Base-by-base conservation (phyloP, 106 monocot species). In the Dendrobium catenatum region DNA sequence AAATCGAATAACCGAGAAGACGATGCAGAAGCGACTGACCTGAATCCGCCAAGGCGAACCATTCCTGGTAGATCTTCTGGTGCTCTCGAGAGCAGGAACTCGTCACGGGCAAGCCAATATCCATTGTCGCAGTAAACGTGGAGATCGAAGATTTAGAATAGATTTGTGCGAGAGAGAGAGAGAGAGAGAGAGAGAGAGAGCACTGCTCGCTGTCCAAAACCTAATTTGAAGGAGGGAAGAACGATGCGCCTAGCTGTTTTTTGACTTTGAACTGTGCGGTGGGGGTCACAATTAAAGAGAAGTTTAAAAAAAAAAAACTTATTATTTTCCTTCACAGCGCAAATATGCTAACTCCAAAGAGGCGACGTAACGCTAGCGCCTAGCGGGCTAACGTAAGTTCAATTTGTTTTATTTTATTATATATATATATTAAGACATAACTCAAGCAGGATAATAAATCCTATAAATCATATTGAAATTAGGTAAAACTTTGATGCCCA, bases 31-130 rank as follows among this genome's bases (percentile, higher is more conserved):
- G 37, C 48, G 20, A 15, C 19, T 31, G 19, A 95, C 95, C 95
- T 81, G 89, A 77, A 87, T 95, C 95, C 15, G 92, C 92, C 66
- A 74, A 79, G 75, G 87, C 56, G 83, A 95, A 95, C 83, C 94
- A 94, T 48, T 86, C 85, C 42, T 81, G 86, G 84, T 91, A 94
- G 81, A 86, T 85, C 85, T 86, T 84, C 81, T 87, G 86, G 79
- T 89, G 81, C 78, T 82, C 94, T 74, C 55, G 86, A 18, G 91
- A 81, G 85, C 87, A 94, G 37, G 59, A 67, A 51, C 44, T 55
- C 5, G 55, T 47, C 68, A 79, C 80, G 42, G 82, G 72, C 55
- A 81, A 72, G 4, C 78, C 61, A 33, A 85, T 68, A 20, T 88
- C 86, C 91, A 91, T 91, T 54, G 41, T 29, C 20, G 41, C 20